These are phyloP conservation scores for Raddia distichophylla DNA, from an alignment of 176 grass and related monocot species.

Conservation along the genomic window DNA sequence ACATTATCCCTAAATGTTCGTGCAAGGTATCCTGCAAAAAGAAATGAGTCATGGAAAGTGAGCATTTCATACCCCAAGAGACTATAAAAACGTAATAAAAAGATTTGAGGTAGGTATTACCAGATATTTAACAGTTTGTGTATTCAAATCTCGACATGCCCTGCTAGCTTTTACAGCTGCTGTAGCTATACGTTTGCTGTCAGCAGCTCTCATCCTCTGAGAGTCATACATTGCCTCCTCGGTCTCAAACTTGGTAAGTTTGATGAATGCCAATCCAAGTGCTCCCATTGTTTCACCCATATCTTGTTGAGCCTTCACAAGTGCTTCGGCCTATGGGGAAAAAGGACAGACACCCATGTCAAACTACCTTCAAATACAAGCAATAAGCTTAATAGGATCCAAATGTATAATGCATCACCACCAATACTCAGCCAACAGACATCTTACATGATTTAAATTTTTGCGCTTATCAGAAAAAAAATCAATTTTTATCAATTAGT, in stretches of 20 bases:
- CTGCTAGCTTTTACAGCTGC: slow-evolving; percentile 97
- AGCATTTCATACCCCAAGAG: slow-evolving; percentile 25
- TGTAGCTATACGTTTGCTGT: slow-evolving; percentile 82
- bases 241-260: slow-evolving; percentile 89
- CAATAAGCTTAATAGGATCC: background rate
- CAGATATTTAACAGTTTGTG: slow-evolving; percentile 96
- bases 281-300: slow-evolving; percentile 98
- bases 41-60: slow-evolving; percentile 20
- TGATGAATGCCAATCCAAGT: slow-evolving; percentile 93
- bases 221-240: slow-evolving; percentile 78
- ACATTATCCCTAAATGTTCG: slow-evolving; percentile 90
- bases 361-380: background rate
- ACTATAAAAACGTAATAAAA: slow-evolving; percentile 11
- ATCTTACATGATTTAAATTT: background rate
- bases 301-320: slow-evolving; percentile 97
- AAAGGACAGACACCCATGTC: slow-evolving; percentile 15
- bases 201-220: slow-evolving; percentile 80
- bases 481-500: slow-evolving; percentile 8
- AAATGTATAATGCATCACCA: background rate
- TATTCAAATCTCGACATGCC: slow-evolving; percentile 91
- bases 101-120: slow-evolving; percentile 44
- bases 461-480: background rate
- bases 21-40: slow-evolving; percentile 83
- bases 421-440: slow-evolving; percentile 11
- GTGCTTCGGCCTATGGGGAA: slow-evolving; percentile 72